These are phyloP conservation scores for Rubia tinctorum DNA, from an alignment of 305 asterid species.

Conservation along the genomic window DNA sequence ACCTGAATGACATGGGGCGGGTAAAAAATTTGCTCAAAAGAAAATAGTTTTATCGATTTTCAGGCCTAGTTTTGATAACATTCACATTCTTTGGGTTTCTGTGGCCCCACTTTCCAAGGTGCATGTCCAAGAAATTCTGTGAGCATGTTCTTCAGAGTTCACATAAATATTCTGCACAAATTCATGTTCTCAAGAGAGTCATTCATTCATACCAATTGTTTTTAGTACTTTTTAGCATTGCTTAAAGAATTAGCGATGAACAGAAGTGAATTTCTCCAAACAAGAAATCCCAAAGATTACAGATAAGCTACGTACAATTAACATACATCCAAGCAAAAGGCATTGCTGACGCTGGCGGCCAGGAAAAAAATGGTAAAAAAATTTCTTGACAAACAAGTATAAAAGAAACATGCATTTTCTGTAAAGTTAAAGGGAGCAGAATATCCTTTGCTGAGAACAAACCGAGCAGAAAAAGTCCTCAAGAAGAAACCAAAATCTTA, in stretches of 20 bases:
- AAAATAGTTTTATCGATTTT: not conserved
- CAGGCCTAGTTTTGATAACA: not conserved
- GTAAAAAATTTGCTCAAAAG: not conserved
- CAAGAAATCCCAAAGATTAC: conserved; percentile 20
- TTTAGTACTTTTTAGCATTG: not conserved
- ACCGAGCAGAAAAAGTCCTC: conserved; percentile 29
- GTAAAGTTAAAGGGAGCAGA: conserved; percentile 23
- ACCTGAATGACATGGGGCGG: too few species aligned
- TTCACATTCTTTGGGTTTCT: not conserved
- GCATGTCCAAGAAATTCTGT: not conserved
- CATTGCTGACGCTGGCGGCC: conserved; percentile 14
- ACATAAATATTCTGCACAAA: not conserved
- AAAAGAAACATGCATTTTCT: conserved; percentile 14
- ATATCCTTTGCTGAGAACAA: conserved; percentile 25
- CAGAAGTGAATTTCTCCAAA: conserved; percentile 15
- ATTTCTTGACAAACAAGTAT: conserved; percentile 4
- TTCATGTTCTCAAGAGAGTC: conserved; percentile 10
- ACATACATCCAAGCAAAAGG: conserved; percentile 8
- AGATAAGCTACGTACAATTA: conserved; percentile 14
- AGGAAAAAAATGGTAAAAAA: conserved; percentile 3
- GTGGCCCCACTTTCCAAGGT: not conserved
- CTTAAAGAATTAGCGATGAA: not conserved
- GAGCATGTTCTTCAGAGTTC: conserved; percentile 15
- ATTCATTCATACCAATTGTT: not conserved
- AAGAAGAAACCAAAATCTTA: conserved; percentile 27